These are phyloP conservation scores for Gaeumannomyces tritici DNA, from an alignment of 2,329 filamentous ascomycete species.

Conservation along the genomic window DNA sequence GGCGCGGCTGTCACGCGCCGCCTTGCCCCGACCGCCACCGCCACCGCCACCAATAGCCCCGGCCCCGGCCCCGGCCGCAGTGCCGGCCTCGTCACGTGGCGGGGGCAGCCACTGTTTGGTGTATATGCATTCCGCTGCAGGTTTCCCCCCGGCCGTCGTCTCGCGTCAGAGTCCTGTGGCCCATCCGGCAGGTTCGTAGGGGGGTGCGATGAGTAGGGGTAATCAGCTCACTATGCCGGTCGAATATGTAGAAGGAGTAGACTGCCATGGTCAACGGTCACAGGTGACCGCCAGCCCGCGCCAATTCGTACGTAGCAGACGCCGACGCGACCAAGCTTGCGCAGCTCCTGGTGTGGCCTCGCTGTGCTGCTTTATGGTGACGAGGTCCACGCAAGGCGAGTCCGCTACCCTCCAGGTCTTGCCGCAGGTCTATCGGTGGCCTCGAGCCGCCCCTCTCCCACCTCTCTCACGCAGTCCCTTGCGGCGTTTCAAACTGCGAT, in stretches of 20 bases:
- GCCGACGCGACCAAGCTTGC: too few relatives aligned
- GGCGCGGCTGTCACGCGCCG: slow-evolving; percentile 19
- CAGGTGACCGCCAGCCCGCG: not conserved
- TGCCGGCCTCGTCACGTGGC: slow-evolving; percentile 14
- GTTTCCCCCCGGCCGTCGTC: too few relatives aligned
- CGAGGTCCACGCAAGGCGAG: too few relatives aligned
- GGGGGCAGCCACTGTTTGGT: slow-evolving; percentile 68
- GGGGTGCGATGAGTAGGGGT: not conserved
- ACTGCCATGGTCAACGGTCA: slow-evolving; percentile 60
- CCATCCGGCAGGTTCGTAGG: not conserved
- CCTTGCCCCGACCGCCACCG: slow-evolving; percentile 2
- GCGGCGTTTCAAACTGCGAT: too few relatives aligned
- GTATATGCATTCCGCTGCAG: slow-evolving; percentile 91
- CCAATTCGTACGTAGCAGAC: not conserved
- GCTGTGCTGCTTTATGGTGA: too few relatives aligned
- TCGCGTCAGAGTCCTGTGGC: not conserved
- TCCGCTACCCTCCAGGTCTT: too few relatives aligned
- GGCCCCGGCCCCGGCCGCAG: slow-evolving; percentile 5
- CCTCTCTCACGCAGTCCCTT: too few relatives aligned
- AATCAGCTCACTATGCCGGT: slow-evolving; percentile 73
- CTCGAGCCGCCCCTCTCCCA: too few relatives aligned
- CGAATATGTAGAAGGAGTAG: slow-evolving; percentile 98
- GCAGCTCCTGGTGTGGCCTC: too few relatives aligned
- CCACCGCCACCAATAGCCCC: slow-evolving; percentile 2
- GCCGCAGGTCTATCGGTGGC: too few relatives aligned